These are phyloP conservation scores for Quercus cerris DNA, from an alignment of 306 rosid genomes.

Conservation along the genomic window DNA sequence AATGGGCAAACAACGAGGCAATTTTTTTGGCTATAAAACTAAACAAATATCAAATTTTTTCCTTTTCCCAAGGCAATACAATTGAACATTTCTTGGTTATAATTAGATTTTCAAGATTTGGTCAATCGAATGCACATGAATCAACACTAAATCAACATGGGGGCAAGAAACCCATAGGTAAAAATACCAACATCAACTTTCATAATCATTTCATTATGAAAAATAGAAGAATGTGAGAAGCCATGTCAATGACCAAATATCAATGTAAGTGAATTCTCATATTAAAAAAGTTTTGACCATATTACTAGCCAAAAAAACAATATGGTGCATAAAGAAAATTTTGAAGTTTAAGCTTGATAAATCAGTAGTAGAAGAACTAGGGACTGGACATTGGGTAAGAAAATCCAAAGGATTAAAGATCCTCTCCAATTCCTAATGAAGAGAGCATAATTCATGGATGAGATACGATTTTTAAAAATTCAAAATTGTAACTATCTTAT, in stretches of 20 bases:
- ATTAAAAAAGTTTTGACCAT: background rate
- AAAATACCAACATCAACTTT: background rate
- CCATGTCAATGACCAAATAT: background rate
- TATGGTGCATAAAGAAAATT: background rate
- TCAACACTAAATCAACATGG: background rate
- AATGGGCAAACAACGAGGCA: too few species aligned
- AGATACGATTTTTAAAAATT: too few species aligned
- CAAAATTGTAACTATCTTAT: too few species aligned
- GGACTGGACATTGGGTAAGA: too few species aligned
- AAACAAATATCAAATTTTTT: too few species aligned
- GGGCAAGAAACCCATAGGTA: background rate
- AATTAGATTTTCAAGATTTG: background rate
- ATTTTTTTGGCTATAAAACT: too few species aligned
- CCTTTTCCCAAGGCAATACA: background rate
- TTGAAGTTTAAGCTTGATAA: background rate
- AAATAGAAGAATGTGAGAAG: background rate
- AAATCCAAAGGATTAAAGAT: too few species aligned
- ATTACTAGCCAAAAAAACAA: background rate
- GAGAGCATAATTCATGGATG: too few species aligned
- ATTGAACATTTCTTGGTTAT: background rate
- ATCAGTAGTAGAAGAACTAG: background rate
- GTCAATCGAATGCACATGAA: background rate
- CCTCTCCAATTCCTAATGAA: too few species aligned
- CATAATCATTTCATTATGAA: background rate
- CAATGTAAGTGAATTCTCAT: background rate